phyloP scores from a whole-genome alignment of 179 eudicot species.

The Vitellaria paradoxa region DNA sequence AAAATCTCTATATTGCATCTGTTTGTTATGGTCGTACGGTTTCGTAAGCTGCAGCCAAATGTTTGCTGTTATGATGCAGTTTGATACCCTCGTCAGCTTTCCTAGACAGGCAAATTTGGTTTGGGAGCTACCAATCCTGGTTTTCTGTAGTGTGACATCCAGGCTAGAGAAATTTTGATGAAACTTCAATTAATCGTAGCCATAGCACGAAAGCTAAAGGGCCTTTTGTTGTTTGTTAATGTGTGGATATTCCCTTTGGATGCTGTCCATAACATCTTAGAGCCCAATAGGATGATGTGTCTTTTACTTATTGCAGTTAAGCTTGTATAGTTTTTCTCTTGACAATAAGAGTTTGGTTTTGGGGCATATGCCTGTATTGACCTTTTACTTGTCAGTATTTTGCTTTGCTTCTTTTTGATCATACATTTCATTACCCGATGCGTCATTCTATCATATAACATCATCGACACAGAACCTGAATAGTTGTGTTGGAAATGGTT shows the following conservation, averaged over 20 bases:
- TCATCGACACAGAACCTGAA: too few species aligned
- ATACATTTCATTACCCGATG: too few species aligned
- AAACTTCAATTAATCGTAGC: constrained; percentile 10
- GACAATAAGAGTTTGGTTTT: constrained; percentile 5
- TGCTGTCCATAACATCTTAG: constrained; percentile 34
- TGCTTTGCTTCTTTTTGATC: neutral
- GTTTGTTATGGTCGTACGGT: constrained; percentile 92
- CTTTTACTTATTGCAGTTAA: constrained; percentile 16
- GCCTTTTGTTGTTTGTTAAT: constrained; percentile 25
- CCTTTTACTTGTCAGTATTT: neutral
- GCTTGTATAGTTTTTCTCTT: constrained; percentile 37
- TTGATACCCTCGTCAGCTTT: constrained; percentile 8
- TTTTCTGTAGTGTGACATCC: constrained; percentile 5
- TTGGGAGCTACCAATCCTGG: neutral
- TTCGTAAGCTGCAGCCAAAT: constrained; percentile 35
- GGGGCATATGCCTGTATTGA: neutral
- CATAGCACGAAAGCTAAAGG: constrained; percentile 13
- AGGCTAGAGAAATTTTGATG: constrained; percentile 23
- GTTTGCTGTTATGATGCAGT: constrained; percentile 12
- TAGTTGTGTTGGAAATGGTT: too few species aligned
- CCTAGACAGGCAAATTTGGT: neutral
- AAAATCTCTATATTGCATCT: constrained; percentile 86
- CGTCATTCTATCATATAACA: too few species aligned
- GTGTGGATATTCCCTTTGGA: constrained; percentile 20
- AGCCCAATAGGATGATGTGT: constrained; percentile 36